A percentile compares a stretch with the other conserved stretches of the same genome.
These are phyloP conservation scores for Daedaleopsis sinensis DNA, from an alignment of 768 basidiomycete species.

Conservation along the genomic window DNA sequence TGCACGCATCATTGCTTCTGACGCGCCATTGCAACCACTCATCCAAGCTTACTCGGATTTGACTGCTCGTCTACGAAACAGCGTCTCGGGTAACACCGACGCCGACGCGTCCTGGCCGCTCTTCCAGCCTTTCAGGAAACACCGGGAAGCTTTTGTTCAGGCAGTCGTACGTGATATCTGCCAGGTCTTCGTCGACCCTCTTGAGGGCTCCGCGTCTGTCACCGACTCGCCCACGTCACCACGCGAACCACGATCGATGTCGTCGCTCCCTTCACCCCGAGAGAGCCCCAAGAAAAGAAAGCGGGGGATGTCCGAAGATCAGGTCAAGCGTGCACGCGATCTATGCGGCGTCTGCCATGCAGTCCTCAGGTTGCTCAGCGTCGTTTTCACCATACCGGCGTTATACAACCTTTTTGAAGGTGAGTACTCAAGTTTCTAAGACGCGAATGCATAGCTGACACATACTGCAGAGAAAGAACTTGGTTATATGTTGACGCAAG, in stretches of 20 bases:
- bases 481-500: conserved; percentile 56
- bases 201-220: conserved; percentile 3
- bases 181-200: conserved; percentile 65
- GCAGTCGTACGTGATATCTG: conserved; percentile 71
- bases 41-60: conserved; percentile 78
- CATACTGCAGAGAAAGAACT: conserved; percentile 56
- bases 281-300: conserved; percentile 69
- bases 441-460: conserved; percentile 8
- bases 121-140: conserved; percentile 68
- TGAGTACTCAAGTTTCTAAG: conserved; percentile 32
- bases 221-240: conserved; percentile 5
- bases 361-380: conserved; percentile 65
- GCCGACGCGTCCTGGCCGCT: conserved; percentile 68
- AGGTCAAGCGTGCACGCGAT: conserved; percentile 80
- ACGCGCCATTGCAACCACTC: conserved; percentile 55
- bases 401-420: conserved; percentile 64
- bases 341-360: conserved; percentile 74
- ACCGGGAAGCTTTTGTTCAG: conserved; percentile 51
- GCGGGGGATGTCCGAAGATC: conserved; percentile 74
- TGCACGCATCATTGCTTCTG: conserved; percentile 52
- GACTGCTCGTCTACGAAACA: conserved; percentile 60
- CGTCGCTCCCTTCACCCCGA: conserved; percentile 65
- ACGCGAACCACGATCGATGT: conserved; percentile 11
- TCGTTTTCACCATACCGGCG: conserved; percentile 62
- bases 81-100: conserved; percentile 46